Base-by-base conservation (phyloP, 163 green algal species). In the Chloroidium sp. region DNA sequence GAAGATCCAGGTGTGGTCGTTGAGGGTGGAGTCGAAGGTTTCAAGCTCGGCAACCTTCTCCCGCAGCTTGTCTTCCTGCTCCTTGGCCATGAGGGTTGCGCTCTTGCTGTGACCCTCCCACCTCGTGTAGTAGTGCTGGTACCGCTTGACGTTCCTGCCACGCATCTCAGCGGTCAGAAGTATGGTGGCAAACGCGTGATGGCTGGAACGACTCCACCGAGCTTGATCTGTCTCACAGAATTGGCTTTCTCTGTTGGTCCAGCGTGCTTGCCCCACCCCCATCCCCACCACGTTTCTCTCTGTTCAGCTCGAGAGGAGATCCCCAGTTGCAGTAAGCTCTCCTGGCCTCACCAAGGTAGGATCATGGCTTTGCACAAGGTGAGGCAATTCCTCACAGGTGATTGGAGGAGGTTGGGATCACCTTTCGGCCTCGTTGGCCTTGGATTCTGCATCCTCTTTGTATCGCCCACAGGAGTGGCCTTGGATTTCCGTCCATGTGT, bases 121-220 rank as follows among this genome's bases (percentile, higher is more conserved):
- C 62, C 90, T 79, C 61, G 84, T 86, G 83, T 93, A 93, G 85
- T 98, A 98, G 88, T 96, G 91, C 80, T 96, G 92, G 87, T 97
- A 98, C 13, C 94, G 92, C 90, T 97, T 91, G 77, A 96, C 87
- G 79, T 92, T 92, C 68, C 84, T 87, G 79, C 76, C 36, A 36
- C 36, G 36, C 36, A 36, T 36, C 36, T 36, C 36, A 36, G 36
- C 36, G 36, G 36, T 36, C 36, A 36, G 36, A 36, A 36, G 36
- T 36, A 36, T 36, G 36, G 36, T 36, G 36, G 36, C 36, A 36
- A 36, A 36, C 36, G 36, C 36, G 36, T 36, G 36, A 36, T 36
- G 36, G 36, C 36, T 36, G 36, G 36, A 36, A 36, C 36, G 36
- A 36, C 36, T 36, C 36, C 36, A 36, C 36, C 36, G 36, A 36